phyloP scores from a whole-genome alignment of 1,284 basidiomycete species.

The Trametes sp. region DNA sequence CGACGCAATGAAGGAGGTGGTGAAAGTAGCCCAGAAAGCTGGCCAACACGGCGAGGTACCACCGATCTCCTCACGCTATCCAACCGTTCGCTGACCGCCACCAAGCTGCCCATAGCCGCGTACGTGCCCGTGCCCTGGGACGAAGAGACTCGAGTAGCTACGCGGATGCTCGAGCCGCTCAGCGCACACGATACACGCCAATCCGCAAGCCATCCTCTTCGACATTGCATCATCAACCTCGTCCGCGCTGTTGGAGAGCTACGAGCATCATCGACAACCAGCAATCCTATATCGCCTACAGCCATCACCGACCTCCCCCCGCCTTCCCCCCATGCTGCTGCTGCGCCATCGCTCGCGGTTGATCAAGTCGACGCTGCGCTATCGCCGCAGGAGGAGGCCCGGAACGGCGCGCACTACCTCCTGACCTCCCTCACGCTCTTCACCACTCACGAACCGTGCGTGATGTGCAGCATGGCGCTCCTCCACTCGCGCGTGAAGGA shows the following conservation, averaged over 20 bases:
- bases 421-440: constrained; percentile 86
- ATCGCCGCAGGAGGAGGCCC: constrained; percentile 22
- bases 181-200: constrained; percentile 75
- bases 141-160: constrained; percentile 40
- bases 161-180: constrained; percentile 51
- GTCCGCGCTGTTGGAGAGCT: constrained; percentile 73
- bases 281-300: constrained; percentile 14
- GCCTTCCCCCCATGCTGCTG: too few species aligned
- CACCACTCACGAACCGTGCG: constrained; percentile 92
- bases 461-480: constrained; percentile 96
- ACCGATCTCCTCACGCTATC: not conserved
- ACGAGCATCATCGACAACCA: constrained; percentile 45
- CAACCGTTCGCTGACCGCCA: constrained; percentile 60
- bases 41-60: constrained; percentile 61
- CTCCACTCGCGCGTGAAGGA: constrained; percentile 91
- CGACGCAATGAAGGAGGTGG: constrained; percentile 65
- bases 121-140: constrained; percentile 73
- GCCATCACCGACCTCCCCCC: constrained; percentile 4
- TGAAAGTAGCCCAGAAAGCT: constrained; percentile 60
- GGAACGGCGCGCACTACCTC: constrained; percentile 83
- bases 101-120: constrained; percentile 58
- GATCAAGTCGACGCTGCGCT: constrained; percentile 14
- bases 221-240: constrained; percentile 83
- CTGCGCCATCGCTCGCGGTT: constrained; percentile 3
- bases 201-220: constrained; percentile 76